These are phyloP conservation scores for Oemleria cerasiformis DNA, from an alignment of 306 rosid genomes.

Conservation along the genomic window DNA sequence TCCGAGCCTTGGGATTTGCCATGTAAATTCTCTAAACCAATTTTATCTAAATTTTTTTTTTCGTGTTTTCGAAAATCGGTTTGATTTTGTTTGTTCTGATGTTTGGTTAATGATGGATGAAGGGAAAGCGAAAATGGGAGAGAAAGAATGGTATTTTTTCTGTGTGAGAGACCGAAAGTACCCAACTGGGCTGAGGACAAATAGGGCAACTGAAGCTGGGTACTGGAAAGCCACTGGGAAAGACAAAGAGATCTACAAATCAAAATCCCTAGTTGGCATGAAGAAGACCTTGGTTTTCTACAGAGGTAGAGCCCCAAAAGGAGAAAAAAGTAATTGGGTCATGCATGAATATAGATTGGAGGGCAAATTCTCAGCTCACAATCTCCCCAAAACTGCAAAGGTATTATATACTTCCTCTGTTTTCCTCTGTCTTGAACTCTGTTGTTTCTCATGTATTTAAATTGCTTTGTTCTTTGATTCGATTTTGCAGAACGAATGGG, in stretches of 20 bases:
- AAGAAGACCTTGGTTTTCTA: conserved; percentile 94
- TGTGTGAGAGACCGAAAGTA: conserved; percentile 91
- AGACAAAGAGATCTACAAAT: conserved; percentile 84
- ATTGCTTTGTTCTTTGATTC: not conserved
- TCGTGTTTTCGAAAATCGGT: not conserved
- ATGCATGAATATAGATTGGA: conserved; percentile 95
- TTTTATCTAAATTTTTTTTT: not conserved
- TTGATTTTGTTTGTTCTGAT: not conserved
- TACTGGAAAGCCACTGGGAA: conserved; percentile 99
- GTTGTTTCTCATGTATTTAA: not conserved
- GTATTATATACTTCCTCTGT: conserved; percentile 25
- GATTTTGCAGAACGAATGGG: conserved; percentile 85
- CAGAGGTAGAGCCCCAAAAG: conserved; percentile 94
- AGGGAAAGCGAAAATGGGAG: conserved; percentile 99
- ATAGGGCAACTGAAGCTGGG: conserved; percentile 92
- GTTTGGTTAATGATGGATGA: not conserved
- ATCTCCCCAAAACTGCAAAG: conserved; percentile 94
- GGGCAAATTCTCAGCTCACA: conserved; percentile 66
- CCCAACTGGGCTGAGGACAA: conserved; percentile 93
- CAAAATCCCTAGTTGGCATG: conserved; percentile 86
- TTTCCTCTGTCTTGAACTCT: not conserved
- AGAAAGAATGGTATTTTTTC: conserved; percentile 93
- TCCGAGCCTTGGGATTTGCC: conserved; percentile 99
- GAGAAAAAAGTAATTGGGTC: conserved; percentile 91
- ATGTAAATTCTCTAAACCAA: conserved; percentile 37